Evolutionary conservation across 192 early-diverging fungal species (phyloP), one percentile per base, ranked within the genome.

Genomic region (Coemansia sp.): DNA sequence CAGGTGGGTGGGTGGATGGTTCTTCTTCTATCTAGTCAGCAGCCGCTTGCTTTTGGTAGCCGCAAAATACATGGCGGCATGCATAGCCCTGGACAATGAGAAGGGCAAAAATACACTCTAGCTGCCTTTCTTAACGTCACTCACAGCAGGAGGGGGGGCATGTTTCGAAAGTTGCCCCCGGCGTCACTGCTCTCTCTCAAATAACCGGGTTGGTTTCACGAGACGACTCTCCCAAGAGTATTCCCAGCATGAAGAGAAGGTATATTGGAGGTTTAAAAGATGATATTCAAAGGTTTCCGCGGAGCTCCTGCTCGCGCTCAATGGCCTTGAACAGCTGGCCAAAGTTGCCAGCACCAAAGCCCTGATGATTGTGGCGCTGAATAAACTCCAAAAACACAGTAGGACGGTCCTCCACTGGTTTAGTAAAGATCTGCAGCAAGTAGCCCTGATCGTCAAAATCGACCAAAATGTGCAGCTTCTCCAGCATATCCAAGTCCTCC

Each of bases 371-470:
- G 48, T 89, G 88, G 38, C 95, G 91, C 79, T 99, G 96, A 73
- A 97, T 99, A 72, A 99, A 90, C 78, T 99, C 96, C 66, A 97
- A 85, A 67, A 97, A 99, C 33, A 99, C 84, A 3, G 96, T 99
- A 3, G 96, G 96, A 48, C 96, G 87, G 73, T 99, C 96, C 83
- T 95, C 91, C 14, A 95, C 79, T 14, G 95, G 95, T 78, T 92
- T 90, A 59, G 90, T 92, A 75, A 91, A 92, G 66, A 96, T 95
- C 74, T 96, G 96, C 58, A 99, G 85, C 63, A 99, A 82, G 76
- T 99, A 99, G 11, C 96, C 96, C 50, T 91, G 87, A 77, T 96
- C 94, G 72, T 99, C 96, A 70, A 93, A 98, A 73, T 99, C 95
- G 50, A 97, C 92, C 41, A 99, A 83, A 74, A 99, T 97, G 64